phyloP scores from a whole-genome alignment of 2,329 filamentous ascomycete genomes.

The Cladophialophora carrionii region DNA sequence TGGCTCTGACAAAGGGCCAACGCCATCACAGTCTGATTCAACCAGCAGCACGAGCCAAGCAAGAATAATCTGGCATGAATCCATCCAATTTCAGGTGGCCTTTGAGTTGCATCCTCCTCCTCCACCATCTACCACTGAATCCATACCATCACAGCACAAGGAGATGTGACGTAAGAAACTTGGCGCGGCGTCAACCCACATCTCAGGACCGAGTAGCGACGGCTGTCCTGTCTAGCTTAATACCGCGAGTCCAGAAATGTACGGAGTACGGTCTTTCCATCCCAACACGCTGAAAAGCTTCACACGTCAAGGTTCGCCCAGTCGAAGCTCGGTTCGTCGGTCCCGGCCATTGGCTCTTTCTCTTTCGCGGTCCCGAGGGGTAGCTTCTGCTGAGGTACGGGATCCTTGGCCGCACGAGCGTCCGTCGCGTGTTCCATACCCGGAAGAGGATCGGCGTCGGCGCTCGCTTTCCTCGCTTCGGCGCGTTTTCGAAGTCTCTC shows the following conservation, averaged over 20 bases:
- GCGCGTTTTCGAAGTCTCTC: slow-evolving; percentile 27
- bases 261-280: no score
- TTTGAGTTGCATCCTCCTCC: background rate
- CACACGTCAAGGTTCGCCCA: slow-evolving; percentile 27
- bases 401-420: background rate
- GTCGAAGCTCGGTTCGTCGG: slow-evolving; percentile 34
- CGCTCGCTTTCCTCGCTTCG: slow-evolving; percentile 28
- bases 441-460: background rate
- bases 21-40: background rate
- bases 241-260: background rate
- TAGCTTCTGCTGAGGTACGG: background rate
- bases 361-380: background rate
- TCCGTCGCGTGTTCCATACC: background rate
- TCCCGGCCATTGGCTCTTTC: background rate
- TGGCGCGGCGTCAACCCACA: background rate
- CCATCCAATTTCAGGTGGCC: background rate
- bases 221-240: background rate
- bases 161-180: background rate
- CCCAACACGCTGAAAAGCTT: background rate
- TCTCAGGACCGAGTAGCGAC: background rate
- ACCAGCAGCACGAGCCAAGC: background rate
- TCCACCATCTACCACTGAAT: background rate
- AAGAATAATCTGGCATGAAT: background rate
- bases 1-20: background rate
- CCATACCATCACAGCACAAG: background rate